Percentiles rank a stretch among this genome's conserved stretches.
Evolutionary conservation across 257 asterid genomes (phyloP).

Genomic region (Nicotiana obtusifolia): DNA sequence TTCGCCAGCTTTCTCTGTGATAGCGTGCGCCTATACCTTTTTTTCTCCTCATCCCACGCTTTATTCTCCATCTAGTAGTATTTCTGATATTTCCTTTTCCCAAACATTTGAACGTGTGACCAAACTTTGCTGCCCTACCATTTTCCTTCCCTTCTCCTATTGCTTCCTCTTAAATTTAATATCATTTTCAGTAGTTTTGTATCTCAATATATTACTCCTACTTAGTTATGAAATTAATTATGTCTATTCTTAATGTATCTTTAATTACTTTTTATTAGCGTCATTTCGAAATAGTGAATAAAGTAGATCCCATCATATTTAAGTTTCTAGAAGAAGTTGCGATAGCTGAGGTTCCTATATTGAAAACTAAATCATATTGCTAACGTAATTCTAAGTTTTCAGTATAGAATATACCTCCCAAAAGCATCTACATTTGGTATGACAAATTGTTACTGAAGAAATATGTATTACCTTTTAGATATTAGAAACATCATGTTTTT

Average conservation of each 20-base stretch:
- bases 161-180: neutral
- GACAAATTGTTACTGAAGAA: neutral
- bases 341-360: neutral
- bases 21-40: conserved; percentile 21
- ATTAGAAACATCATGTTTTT: too few relatives aligned
- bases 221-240: neutral
- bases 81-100: neutral
- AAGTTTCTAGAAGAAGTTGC: neutral
- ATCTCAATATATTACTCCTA: neutral
- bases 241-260: neutral
- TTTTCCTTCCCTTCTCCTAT: neutral
- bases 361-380: neutral
- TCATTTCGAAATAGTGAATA: neutral
- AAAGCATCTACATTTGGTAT: neutral
- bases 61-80: neutral
- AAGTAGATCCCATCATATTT: neutral
- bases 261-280: neutral
- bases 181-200: neutral
- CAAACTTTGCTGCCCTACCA: conserved; percentile 7
- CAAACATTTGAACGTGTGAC: neutral
- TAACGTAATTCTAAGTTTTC: neutral
- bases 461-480: too few relatives aligned
- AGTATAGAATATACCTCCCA: too few relatives aligned
- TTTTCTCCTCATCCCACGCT: conserved; percentile 6
- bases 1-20: conserved; percentile 13